Percentiles rank a stretch among this genome's conserved stretches.
phyloP scores from a whole-genome alignment of 2,329 filamentous ascomycete species.

The Periglandula ipomoeae region DNA sequence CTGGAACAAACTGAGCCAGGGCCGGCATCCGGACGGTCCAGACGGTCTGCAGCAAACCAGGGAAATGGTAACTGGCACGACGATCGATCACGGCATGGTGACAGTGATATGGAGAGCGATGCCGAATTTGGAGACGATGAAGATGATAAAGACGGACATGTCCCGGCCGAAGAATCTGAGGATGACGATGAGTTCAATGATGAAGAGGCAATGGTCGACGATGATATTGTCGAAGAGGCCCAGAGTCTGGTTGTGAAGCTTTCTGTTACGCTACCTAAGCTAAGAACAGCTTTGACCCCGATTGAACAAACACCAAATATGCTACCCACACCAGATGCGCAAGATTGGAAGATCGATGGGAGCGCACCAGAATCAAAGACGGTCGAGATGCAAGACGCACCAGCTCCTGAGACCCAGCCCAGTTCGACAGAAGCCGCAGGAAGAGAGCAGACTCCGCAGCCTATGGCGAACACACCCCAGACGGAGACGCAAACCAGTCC shows the following conservation, averaged over 20 bases:
- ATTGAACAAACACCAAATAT: conserved; percentile 14
- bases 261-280: conserved; percentile 36
- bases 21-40: conserved; percentile 39
- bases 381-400: conserved; percentile 20
- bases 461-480: not conserved
- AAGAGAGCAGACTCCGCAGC: not conserved
- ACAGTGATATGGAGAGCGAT: conserved; percentile 57
- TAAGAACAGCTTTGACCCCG: conserved; percentile 21
- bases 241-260: conserved; percentile 70
- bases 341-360: conserved; percentile 12
- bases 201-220: conserved; percentile 45
- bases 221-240: conserved; percentile 37
- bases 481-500: conserved; percentile 2
- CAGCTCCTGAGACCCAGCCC: not conserved
- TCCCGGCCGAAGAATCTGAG: conserved; percentile 46
- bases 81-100: conserved; percentile 31
- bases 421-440: conserved; percentile 1
- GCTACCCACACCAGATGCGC: conserved; percentile 14
- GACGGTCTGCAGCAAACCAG: conserved; percentile 39
- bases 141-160: conserved; percentile 58
- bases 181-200: conserved; percentile 53
- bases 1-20: conserved; percentile 29
- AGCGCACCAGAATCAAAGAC: conserved; percentile 9
- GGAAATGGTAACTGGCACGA: conserved; percentile 39
- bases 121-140: conserved; percentile 71